phyloP scores from a whole-genome alignment of 2,329 filamentous ascomycete species.

The Paramyrothecium sp. region DNA sequence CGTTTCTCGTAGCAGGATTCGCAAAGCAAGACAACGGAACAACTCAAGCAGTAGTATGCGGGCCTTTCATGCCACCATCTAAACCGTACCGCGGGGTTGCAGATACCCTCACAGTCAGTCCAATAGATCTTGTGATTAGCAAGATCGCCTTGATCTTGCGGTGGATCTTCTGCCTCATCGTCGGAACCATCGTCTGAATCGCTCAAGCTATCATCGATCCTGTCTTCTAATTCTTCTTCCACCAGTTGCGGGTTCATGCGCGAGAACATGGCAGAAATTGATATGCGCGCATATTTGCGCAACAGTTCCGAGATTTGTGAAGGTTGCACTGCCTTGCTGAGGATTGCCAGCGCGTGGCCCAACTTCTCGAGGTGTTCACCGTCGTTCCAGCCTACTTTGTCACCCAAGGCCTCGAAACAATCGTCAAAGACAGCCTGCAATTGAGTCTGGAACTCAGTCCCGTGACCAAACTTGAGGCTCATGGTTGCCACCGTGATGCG shows the following conservation, averaged over 20 bases:
- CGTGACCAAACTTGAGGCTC: slow-evolving; percentile 19
- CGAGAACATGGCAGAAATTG: slow-evolving; percentile 21
- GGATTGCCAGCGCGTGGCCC: slow-evolving; percentile 11
- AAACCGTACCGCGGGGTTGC: slow-evolving; percentile 4
- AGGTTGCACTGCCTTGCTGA: slow-evolving; percentile 6
- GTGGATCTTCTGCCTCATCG: slow-evolving; percentile 1
- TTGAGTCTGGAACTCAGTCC: slow-evolving; percentile 15
- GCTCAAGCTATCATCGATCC: background rate
- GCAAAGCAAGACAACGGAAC: slow-evolving; percentile 7
- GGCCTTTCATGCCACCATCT: slow-evolving; percentile 10
- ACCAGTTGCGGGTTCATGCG: slow-evolving; percentile 6
- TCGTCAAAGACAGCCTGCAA: slow-evolving; percentile 15
- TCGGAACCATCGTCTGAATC: background rate
- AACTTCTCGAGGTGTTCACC: slow-evolving; percentile 12
- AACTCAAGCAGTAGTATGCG: slow-evolving; percentile 3
- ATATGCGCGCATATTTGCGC: slow-evolving; percentile 13
- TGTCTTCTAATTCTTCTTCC: background rate
- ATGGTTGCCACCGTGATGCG: slow-evolving; percentile 17
- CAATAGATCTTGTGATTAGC: background rate
- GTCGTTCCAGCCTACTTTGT: slow-evolving; percentile 23
- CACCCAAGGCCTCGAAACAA: slow-evolving; percentile 14
- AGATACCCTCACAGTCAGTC: slow-evolving; percentile 7
- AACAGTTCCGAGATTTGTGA: slow-evolving; percentile 11
- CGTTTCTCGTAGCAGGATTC: slow-evolving; percentile 11
- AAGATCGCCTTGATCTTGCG: slow-evolving; percentile 12